Base-by-base conservation (phyloP, 2,329 filamentous ascomycete genomes). In the Xylariaceae sp. region DNA sequence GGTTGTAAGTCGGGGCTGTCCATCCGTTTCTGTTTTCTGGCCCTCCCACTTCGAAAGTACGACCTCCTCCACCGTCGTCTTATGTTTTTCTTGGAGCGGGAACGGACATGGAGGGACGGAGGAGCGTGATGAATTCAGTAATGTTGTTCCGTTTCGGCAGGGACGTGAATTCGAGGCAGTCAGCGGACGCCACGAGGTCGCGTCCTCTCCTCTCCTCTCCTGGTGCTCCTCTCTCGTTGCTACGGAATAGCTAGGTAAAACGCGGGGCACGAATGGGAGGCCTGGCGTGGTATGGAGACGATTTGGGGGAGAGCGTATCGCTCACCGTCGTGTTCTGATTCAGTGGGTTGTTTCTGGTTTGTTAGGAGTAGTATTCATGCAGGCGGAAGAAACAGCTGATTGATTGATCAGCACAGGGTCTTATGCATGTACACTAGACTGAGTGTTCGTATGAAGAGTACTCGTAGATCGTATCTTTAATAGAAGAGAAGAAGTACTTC, bases 221-320 rank as follows among this genome's bases (percentile, higher is more conserved):
- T 30, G 17, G 17, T 18, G 17, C 23, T 30, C 23, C 23, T 30
- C 23, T 30, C 23, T 30, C 23, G 23, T 5, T 30, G 23, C 23
- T 30, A 30, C 23, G 37, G 9, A 42, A 42, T 56, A 30, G n/a
- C 23, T 1, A 30, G 23, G 39, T 53, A 59, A 50, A 60, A 60
- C 62, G 62, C 58, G 62, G 64, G 58, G 62, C 6, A 58, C 61
- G 58, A 60, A 60, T 62, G 42, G 55, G n/a, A 61, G 10, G 9
- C 35, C 17, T 37, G 48, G 23, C 23, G 23, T 30, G 23, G 4
- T 30, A 30, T 30, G 23, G 23, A 30, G 23, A 42, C 1, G 37
- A 42, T 10, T 42, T 42, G 37, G 37, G 37, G 37, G 4, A 42
- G 55, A 37, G 51, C 37, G 23, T 44, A 10, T 51, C 50, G 42